These are phyloP conservation scores for Phlyctochytrium planicorne DNA, from an alignment of 192 early-diverging fungal species.

Conservation along the genomic window DNA sequence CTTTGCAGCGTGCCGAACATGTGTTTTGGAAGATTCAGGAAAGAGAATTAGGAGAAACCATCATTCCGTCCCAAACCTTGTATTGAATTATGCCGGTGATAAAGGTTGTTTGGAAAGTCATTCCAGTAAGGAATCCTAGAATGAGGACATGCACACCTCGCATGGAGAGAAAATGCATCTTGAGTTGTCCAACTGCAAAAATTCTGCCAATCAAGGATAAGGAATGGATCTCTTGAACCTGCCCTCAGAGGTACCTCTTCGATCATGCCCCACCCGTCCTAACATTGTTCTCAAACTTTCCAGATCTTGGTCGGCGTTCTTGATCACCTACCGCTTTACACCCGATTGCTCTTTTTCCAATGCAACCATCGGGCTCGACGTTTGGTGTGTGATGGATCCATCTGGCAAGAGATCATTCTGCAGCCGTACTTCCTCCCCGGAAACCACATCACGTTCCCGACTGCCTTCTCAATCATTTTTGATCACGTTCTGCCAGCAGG, in stretches of 20 bases:
- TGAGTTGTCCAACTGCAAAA: too few relatives aligned
- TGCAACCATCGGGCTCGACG: not conserved
- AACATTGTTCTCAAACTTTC: too few relatives aligned
- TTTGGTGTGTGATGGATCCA: not conserved
- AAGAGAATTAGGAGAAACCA: not conserved
- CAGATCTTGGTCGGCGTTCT: slow-evolving; percentile 2
- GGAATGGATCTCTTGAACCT: too few relatives aligned
- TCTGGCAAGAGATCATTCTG: slow-evolving; percentile 1
- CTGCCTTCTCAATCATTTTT: not conserved
- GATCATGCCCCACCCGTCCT: too few relatives aligned
- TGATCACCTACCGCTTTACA: not conserved
- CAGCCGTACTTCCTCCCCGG: not conserved
- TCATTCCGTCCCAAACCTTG: not conserved
- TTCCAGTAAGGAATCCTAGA: slow-evolving; percentile 21
- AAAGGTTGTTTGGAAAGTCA: slow-evolving; percentile 29
- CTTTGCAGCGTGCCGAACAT: slow-evolving; percentile 15
- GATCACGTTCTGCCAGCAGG: not conserved
- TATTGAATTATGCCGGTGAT: slow-evolving; percentile 17
- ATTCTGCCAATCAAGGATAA: too few relatives aligned
- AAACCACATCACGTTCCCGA: not conserved
- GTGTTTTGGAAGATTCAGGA: slow-evolving; percentile 6
- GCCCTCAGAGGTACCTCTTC: too few relatives aligned
- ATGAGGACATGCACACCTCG: slow-evolving; percentile 22
- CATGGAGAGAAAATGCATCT: too few relatives aligned
- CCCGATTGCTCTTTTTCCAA: not conserved